A percentile compares a stretch with the other conserved stretches of the same genome.
Evolutionary conservation across 2,329 filamentous ascomycete genomes (phyloP).

Genomic region (Lachnellula willkommii): DNA sequence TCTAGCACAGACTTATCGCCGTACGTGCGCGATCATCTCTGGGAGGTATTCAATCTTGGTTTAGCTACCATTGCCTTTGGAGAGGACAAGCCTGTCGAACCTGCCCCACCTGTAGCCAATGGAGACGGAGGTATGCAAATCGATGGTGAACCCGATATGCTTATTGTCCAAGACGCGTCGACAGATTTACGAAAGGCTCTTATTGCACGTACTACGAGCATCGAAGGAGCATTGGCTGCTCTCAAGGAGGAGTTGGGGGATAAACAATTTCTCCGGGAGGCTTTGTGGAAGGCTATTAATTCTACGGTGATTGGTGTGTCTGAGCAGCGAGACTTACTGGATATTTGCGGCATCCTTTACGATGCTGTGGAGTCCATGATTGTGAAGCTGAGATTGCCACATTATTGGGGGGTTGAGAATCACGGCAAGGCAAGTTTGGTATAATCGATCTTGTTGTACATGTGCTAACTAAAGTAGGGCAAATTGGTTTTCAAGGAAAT

Average conservation of each 20-base stretch:
- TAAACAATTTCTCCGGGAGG: conserved; percentile 40
- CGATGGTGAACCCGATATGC: conserved; percentile 33
- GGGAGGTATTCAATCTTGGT: conserved; percentile 53
- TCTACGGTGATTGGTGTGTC: conserved; percentile 42
- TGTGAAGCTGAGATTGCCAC: conserved; percentile 43
- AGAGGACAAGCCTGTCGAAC: conserved; percentile 39
- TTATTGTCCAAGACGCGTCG: conserved; percentile 40
- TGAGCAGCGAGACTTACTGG: conserved; percentile 47
- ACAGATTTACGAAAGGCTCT: conserved; percentile 42
- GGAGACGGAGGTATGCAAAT: conserved; percentile 18
- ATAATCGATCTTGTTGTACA: not conserved
- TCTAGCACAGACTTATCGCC: conserved; percentile 60
- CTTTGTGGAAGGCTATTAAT: conserved; percentile 46
- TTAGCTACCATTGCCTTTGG: conserved; percentile 61
- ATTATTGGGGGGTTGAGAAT: conserved; percentile 39
- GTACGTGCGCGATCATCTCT: conserved; percentile 55
- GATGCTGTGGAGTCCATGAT: conserved; percentile 43
- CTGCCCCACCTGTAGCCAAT: conserved; percentile 14
- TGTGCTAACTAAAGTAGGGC: conserved; percentile 21
- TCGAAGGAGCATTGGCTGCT: conserved; percentile 42
- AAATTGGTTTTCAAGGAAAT: conserved; percentile 27
- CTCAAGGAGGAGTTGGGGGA: conserved; percentile 44
- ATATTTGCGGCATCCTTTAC: conserved; percentile 47
- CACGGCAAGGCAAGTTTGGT: conserved; percentile 33
- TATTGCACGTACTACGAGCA: conserved; percentile 44